Percentiles rank a stretch among this genome's conserved stretches.
phyloP scores from a whole-genome alignment of 1,284 basidiomycete species.

The Lignosus rhinocerotis region DNA sequence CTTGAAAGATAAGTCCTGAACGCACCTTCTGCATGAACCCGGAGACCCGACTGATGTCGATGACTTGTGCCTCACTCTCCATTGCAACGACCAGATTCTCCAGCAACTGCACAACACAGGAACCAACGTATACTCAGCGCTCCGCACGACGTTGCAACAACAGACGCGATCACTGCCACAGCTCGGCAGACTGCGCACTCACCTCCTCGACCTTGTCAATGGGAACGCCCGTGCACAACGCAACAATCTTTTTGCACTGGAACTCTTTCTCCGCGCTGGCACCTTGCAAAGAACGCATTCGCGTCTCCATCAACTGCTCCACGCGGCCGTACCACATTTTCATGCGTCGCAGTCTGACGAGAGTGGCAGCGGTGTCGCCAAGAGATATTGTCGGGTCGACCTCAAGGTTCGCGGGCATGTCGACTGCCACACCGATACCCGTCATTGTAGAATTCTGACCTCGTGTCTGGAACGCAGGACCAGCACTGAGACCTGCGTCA shows the following conservation, averaged over 20 bases:
- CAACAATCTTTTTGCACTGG: slow-evolving; percentile 89
- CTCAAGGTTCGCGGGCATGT: slow-evolving; percentile 63
- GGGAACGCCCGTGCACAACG: slow-evolving; percentile 85
- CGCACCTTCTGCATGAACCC: slow-evolving; percentile 86
- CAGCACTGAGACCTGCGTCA: slow-evolving; percentile 46
- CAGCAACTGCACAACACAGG: slow-evolving; percentile 61
- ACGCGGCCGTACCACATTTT: slow-evolving; percentile 82
- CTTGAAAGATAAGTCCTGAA: neutral
- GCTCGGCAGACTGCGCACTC: slow-evolving; percentile 36
- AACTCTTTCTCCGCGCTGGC: slow-evolving; percentile 84
- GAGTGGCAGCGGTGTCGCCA: slow-evolving; percentile 53
- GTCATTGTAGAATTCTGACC: slow-evolving; percentile 63
- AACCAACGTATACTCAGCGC: slow-evolving; percentile 8
- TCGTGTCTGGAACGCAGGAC: slow-evolving; percentile 66
- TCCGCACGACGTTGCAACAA: neutral
- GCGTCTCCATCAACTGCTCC: slow-evolving; percentile 70
- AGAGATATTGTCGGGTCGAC: slow-evolving; percentile 68
- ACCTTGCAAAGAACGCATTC: slow-evolving; percentile 73
- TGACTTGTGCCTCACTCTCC: slow-evolving; percentile 83
- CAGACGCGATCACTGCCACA: slow-evolving; percentile 7
- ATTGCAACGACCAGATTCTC: slow-evolving; percentile 87
- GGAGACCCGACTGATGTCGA: slow-evolving; percentile 85
- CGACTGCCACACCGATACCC: slow-evolving; percentile 50
- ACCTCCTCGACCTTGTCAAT: slow-evolving; percentile 90
- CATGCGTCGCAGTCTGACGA: slow-evolving; percentile 75